Evolutionary conservation across 352 stramenopile species (phyloP), one percentile per base, ranked within the genome.

Genomic region (Discostella stelligera): DNA sequence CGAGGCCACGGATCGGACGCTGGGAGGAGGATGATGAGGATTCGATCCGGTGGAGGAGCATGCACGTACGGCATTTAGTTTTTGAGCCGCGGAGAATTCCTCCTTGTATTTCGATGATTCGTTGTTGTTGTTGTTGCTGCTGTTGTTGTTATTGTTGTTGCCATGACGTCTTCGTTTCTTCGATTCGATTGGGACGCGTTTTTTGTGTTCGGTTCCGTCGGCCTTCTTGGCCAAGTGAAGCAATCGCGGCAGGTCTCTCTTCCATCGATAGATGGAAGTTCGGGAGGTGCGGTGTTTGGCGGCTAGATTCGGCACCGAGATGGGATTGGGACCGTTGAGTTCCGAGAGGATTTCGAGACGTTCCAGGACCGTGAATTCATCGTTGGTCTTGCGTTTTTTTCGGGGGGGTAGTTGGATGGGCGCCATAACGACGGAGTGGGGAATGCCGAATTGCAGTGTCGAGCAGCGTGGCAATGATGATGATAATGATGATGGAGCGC

Each of bases 221-320:
- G 32, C 21, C 14, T 49, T 55, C 9, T 20, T 68, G 10, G 61
- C 41, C 21, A 59, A 44, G 16, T 56, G 30, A 2, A 48, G 52
- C 46, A 68, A 44, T 56, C 46, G 41, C 2, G 61, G 44, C 16
- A 68, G n/a, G 25, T 68, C 61, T 20, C 59, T 68, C 44, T 68
- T 68, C 61, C 61, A 68, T 10, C 61, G 61, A n/a, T 68, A 68
- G 37, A 68, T 68, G 16, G 20, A 46, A n/a, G 49, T 32, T 14
- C 61, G 44, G 14, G 61, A 68, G 25, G 52, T 68, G 44, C 53
- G 52, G 23, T 59, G 37, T 14, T 46, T 39, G 6, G 61, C 61
- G 0, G 61, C 61, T 9, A 68, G 61, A 18, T 68, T 44, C 6
- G 37, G 52, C 2, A 60, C 21, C 21, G 21, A 16, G 1, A 41